Evolutionary conservation across 257 asterid genomes (phyloP).

Genomic region (Vinca minor): DNA sequence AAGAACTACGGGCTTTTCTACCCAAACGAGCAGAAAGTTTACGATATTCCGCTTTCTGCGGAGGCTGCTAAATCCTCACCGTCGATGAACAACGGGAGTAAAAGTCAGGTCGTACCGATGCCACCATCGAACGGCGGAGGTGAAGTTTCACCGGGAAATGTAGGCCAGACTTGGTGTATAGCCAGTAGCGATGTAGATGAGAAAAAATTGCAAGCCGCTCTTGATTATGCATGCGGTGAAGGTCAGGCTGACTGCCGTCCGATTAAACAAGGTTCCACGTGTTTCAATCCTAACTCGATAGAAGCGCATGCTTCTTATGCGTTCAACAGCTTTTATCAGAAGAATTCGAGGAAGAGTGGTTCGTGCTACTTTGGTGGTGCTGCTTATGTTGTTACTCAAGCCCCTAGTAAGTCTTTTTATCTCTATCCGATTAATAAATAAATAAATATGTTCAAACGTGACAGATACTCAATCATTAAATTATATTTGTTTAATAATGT

Average conservation of each 20-base stretch:
- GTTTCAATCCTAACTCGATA: conserved; percentile 56
- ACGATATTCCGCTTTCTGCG: conserved; percentile 37
- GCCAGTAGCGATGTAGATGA: conserved; percentile 43
- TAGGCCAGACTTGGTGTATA: conserved; percentile 70
- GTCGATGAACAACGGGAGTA: conserved; percentile 25
- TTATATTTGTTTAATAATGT: too few species aligned
- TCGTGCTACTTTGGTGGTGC: conserved; percentile 72
- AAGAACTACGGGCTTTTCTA: conserved; percentile 68
- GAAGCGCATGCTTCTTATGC: conserved; percentile 87
- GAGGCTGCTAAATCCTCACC: conserved; percentile 19
- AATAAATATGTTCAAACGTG: too few species aligned
- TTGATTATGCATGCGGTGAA: conserved; percentile 74
- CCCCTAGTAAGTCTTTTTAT: conserved; percentile 53
- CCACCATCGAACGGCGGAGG: conserved; percentile 17
- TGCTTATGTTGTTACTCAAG: conserved; percentile 57
- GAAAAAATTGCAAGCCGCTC: conserved; percentile 41
- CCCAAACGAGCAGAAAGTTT: conserved; percentile 51
- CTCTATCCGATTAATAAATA: background rate
- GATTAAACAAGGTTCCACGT: conserved; percentile 58
- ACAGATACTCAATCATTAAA: background rate
- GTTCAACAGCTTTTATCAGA: conserved; percentile 80
- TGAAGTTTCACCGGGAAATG: too few species aligned
- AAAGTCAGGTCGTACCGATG: conserved; percentile 20
- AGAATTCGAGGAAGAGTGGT: conserved; percentile 50
- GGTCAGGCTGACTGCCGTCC: conserved; percentile 86